Evolutionary conservation across 1,284 basidiomycete species (phyloP), one percentile per base, ranked within the genome.

Genomic region (Chalciporus sp.): DNA sequence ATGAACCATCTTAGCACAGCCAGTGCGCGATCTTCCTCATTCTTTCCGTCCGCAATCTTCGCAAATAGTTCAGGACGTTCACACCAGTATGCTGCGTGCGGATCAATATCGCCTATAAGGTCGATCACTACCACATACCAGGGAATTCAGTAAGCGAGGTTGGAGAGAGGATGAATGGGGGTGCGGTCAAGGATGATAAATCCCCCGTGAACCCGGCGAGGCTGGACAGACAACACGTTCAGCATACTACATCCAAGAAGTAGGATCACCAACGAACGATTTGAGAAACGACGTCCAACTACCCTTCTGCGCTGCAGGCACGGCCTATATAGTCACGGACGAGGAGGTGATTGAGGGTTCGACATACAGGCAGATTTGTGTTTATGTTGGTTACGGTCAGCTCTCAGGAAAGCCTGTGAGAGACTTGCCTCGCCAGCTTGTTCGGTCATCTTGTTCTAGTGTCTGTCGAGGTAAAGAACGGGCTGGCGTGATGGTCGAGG

Each of bases 1-100:
- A 97, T 91, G 74, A 96, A 97, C 94, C 94, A 97, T 64, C 81
- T 85, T 47, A 96, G 79, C 17, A 96, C 91, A 16, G 85, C 81
- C 53, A 90, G 76, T 14, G 86, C 81, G 47, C 94, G 78, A 4
- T 86, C 84, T 70, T 94, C 86, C 42, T 84, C 81, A 7, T 82
- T 84, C 65, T 76, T 78, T 26, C 85, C 92, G 65, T 88, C 84
- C 16, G 88, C 85, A 67, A 98, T 96, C 27, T 83, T 83, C 7
- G 92, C 84, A 65, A 95, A 95, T 44, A 92, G 75, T 55, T 86
- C 85, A 35, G 92, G 92, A 51, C 90, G 89, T 70, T 96, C 94
- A 66, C 91, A 91, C 94, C 94, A 96, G 73, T 96, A 96, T 0
- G 90, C 91, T 88, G 44, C 45, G 50, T 55, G 49, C 1, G 42